Conservation (phyloP, 768 basidiomycete species). For the Tricholoma saponaceum region DNA sequence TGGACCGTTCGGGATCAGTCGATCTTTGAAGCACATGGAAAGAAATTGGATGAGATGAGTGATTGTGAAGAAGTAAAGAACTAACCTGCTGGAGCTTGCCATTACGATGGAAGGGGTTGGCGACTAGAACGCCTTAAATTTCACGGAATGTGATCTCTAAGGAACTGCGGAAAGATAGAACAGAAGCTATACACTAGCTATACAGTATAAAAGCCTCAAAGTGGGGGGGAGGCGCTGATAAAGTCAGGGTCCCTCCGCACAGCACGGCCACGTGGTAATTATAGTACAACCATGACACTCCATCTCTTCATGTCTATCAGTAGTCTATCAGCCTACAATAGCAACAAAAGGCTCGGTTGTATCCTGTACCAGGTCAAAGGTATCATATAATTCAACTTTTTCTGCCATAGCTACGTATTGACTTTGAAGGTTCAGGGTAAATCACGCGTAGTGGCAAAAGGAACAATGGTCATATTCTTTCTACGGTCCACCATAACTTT, state of each 20-base stretch:
- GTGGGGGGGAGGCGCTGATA: not conserved
- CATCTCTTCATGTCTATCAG: too few relatives aligned
- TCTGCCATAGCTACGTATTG: too few relatives aligned
- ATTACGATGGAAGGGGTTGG: not conserved
- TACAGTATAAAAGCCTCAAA: too few relatives aligned
- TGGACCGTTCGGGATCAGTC: constrained; percentile 43
- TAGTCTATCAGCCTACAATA: too few relatives aligned
- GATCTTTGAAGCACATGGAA: constrained; percentile 24
- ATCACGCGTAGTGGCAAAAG: too few relatives aligned
- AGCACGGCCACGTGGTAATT: not conserved
- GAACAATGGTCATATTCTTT: not conserved
- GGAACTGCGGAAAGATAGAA: not conserved
- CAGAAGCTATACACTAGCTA: too few relatives aligned
- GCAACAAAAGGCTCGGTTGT: too few relatives aligned
- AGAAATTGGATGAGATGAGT: constrained; percentile 9
- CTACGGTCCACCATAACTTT: too few relatives aligned
- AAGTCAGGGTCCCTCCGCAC: not conserved
- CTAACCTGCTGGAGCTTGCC: constrained; percentile 32
- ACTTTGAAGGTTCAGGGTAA: too few relatives aligned
- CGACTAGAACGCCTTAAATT: not conserved
- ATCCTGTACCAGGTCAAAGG: too few relatives aligned
- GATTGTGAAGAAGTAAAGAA: not conserved
- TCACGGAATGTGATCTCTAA: constrained; percentile 1
- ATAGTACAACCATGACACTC: too few relatives aligned
- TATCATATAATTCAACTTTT: too few relatives aligned